phyloP scores from a whole-genome alignment of 352 stramenopile species.

The Globisporangium cylindrosporum region DNA sequence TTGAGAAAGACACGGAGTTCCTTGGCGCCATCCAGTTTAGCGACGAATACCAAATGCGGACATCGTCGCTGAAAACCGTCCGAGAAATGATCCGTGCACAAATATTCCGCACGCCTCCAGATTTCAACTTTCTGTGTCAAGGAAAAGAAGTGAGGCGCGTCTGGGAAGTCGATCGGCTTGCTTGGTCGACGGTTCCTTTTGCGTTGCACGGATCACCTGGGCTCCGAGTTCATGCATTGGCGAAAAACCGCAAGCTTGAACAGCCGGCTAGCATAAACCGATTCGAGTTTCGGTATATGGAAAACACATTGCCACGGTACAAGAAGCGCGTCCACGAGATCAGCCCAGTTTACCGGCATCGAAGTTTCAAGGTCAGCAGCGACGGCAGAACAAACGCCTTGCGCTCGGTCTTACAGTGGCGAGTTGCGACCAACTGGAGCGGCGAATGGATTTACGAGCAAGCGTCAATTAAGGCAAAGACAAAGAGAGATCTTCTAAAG shows the following conservation, averaged over 20 bases:
- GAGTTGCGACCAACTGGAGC: constrained; percentile 53
- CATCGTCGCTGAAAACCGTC: constrained; percentile 38
- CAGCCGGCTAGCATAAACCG: constrained; percentile 26
- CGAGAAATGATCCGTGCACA: constrained; percentile 49
- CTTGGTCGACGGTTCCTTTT: constrained; percentile 59
- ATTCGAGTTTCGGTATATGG: constrained; percentile 70
- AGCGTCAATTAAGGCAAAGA: constrained; percentile 23
- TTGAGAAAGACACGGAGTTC: constrained; percentile 63
- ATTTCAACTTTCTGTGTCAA: constrained; percentile 58
- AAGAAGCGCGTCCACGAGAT: constrained; percentile 58
- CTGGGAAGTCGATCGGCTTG: constrained; percentile 51
- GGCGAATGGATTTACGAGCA: constrained; percentile 65
- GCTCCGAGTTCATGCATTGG: constrained; percentile 29
- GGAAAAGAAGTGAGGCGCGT: constrained; percentile 44
- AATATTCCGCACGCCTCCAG: constrained; percentile 30
- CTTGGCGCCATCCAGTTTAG: constrained; percentile 59
- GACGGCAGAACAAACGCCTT: constrained; percentile 28
- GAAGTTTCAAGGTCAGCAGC: constrained; percentile 26
- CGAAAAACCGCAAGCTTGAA: constrained; percentile 39
- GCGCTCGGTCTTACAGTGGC: constrained; percentile 32
- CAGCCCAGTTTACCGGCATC: constrained; percentile 52
- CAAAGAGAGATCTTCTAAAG: constrained; percentile 40
- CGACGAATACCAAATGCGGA: constrained; percentile 48
- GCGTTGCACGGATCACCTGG: constrained; percentile 54
- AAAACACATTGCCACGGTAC: constrained; percentile 51